These are phyloP conservation scores for Samsoniella hepiali DNA, from an alignment of 2,329 filamentous ascomycete species.

Conservation along the genomic window DNA sequence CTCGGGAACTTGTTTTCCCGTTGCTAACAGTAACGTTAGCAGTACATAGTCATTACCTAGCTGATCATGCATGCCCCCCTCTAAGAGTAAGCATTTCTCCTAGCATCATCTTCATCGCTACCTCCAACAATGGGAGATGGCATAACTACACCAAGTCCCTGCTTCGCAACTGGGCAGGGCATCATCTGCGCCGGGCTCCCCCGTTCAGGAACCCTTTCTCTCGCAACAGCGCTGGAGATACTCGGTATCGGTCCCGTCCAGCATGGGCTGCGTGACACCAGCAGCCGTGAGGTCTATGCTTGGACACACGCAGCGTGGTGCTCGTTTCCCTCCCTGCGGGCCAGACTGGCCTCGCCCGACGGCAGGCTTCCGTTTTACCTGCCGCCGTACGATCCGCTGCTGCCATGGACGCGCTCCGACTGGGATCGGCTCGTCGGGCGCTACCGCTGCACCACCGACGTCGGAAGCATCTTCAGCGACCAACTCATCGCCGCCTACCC, in stretches of 20 bases:
- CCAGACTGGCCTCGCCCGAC: neutral
- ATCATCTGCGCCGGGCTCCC: slow-evolving; percentile 16
- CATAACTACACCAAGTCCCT: neutral
- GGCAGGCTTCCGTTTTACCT: neutral
- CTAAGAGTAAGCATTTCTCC: neutral
- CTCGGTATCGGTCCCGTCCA: slow-evolving; percentile 9
- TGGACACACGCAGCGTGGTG: slow-evolving; percentile 13
- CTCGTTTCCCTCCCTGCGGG: neutral
- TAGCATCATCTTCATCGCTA: neutral
- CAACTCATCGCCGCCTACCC: slow-evolving; percentile 21
- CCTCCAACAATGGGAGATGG: neutral
- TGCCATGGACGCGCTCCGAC: slow-evolving; percentile 7
- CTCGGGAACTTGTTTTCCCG: neutral
- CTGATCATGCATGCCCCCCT: neutral
- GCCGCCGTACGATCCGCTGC: neutral
- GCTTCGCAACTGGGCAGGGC: slow-evolving; percentile 3
- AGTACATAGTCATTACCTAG: neutral
- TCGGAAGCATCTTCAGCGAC: slow-evolving; percentile 10
- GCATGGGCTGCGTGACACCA: neutral
- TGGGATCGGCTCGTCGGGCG: slow-evolving; percentile 7
- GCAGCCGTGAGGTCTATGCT: slow-evolving; percentile 5
- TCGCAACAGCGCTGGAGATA: slow-evolving; percentile 5
- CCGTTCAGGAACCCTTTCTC: slow-evolving; percentile 5
- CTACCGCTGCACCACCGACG: slow-evolving; percentile 6
- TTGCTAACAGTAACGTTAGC: neutral